phyloP scores from a whole-genome alignment of 2,329 filamentous ascomycete genomes.

The Fusarium foetens region DNA sequence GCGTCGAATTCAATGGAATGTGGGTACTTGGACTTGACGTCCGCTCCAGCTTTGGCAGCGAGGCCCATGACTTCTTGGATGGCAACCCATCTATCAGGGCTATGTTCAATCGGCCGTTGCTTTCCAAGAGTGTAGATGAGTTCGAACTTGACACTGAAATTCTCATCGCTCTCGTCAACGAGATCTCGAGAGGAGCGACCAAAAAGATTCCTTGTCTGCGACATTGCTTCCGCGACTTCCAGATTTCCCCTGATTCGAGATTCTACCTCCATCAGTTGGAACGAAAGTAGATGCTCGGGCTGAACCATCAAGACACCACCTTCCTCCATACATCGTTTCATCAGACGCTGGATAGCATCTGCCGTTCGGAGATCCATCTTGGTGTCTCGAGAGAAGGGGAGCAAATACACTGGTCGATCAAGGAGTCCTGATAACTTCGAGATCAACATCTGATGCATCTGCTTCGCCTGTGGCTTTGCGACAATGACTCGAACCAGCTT shows the following conservation, averaged over 20 bases:
- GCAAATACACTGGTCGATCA: conserved; percentile 62
- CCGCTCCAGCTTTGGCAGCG: conserved; percentile 47
- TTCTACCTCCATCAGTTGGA: conserved; percentile 70
- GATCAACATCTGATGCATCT: conserved; percentile 59
- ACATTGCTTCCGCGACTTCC: conserved; percentile 47
- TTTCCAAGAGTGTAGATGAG: conserved; percentile 70
- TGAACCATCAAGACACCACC: conserved; percentile 69
- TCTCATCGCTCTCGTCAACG: conserved; percentile 74
- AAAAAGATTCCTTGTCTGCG: conserved; percentile 58
- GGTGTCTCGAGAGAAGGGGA: conserved; percentile 68
- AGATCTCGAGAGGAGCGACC: conserved; percentile 61
- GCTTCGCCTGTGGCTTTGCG: conserved; percentile 67
- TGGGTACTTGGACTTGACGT: conserved; percentile 48
- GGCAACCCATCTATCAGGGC: conserved; percentile 65
- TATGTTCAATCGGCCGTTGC: conserved; percentile 61
- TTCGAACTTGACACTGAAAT: conserved; percentile 69
- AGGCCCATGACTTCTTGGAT: conserved; percentile 64
- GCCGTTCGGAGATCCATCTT: conserved; percentile 48
- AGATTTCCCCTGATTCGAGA: conserved; percentile 47
- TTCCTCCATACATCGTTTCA: conserved; percentile 57
- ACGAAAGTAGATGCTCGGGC: conserved; percentile 72
- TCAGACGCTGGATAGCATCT: conserved; percentile 50
- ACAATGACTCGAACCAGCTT: conserved; percentile 68
- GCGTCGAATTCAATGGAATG: conserved; percentile 56
- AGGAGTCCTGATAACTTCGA: conserved; percentile 63